Evolutionary conservation across 1,284 basidiomycete species (phyloP).

Genomic region (Pseudozyma pruni): DNA sequence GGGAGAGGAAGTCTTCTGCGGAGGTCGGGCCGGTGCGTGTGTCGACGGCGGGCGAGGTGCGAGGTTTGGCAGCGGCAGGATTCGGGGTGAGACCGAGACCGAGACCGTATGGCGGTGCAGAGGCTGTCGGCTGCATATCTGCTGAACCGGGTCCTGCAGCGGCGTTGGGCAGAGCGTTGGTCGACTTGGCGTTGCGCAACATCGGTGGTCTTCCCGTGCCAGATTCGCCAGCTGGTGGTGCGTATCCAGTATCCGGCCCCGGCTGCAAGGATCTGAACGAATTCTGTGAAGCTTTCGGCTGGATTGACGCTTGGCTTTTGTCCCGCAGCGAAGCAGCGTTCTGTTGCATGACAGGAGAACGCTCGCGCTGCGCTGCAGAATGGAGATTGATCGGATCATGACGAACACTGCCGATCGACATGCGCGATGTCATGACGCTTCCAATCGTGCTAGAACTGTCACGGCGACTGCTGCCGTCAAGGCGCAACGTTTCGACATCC

Average conservation of each 20-base stretch:
- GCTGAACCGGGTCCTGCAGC: slow-evolving; percentile 4
- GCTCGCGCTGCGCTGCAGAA: slow-evolving; percentile 12
- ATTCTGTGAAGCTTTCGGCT: slow-evolving; percentile 21
- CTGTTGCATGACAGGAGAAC: neutral
- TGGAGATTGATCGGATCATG: slow-evolving; percentile 26
- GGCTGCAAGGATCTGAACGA: slow-evolving; percentile 33
- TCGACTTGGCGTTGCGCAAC: slow-evolving; percentile 38
- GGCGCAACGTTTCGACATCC: slow-evolving; percentile 61
- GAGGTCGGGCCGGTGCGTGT: slow-evolving; percentile 46
- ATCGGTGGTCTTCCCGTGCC: slow-evolving; percentile 2
- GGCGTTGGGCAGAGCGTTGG: slow-evolving; percentile 11
- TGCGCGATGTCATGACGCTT: slow-evolving; percentile 40
- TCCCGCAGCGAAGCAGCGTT: neutral
- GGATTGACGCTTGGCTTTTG: neutral
- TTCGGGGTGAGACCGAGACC: slow-evolving; percentile 1
- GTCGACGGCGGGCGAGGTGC: slow-evolving; percentile 36
- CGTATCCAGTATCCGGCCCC: slow-evolving; percentile 5
- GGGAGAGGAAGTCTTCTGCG: slow-evolving; percentile 59
- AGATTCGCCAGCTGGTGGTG: neutral
- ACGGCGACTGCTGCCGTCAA: slow-evolving; percentile 57
- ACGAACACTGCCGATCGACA: slow-evolving; percentile 43
- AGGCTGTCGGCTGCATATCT: slow-evolving; percentile 28
- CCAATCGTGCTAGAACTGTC: slow-evolving; percentile 56
- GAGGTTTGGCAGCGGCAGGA: slow-evolving; percentile 3
- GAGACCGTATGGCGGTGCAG: slow-evolving; percentile 6